Conservation (phyloP, 2,329 filamentous ascomycete species). For the Colletotrichum melonis region DNA sequence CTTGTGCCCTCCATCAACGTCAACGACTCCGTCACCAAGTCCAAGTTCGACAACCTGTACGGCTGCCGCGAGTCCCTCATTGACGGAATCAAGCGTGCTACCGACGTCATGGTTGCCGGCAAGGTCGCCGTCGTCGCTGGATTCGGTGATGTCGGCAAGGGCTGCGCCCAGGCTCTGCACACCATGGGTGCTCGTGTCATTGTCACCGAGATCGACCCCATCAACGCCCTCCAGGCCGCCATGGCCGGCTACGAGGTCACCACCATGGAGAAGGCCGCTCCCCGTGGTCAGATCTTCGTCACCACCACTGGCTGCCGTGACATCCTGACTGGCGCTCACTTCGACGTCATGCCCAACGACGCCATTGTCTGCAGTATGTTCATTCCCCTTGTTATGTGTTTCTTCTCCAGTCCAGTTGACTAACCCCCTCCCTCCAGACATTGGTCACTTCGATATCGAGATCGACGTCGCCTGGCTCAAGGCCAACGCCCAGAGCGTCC, state of each 20-base stretch:
- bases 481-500: conserved; percentile 90
- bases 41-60: conserved; percentile 99
- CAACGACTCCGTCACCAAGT: conserved; percentile 99
- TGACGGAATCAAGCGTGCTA: conserved; percentile 99
- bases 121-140: conserved; percentile 98
- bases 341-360: conserved; percentile 95
- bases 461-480: conserved; percentile 99
- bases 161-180: conserved; percentile 94
- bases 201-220: conserved; percentile 97
- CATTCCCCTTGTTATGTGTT: background rate
- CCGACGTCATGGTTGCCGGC: conserved; percentile 99
- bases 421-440: conserved; percentile 67
- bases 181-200: conserved; percentile 97
- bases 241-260: conserved; percentile 97
- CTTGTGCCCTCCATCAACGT: conserved; percentile 98
- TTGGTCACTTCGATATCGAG: conserved; percentile 99
- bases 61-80: conserved; percentile 98
- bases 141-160: conserved; percentile 99
- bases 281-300: conserved; percentile 95
- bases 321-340: conserved; percentile 92
- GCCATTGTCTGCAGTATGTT: conserved; percentile 95
- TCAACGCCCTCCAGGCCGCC: conserved; percentile 99
- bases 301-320: conserved; percentile 99
- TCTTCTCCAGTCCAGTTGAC: background rate
- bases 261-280: conserved; percentile 97